Evolutionary conservation across 805 yeast species (phyloP).

Genomic region (Ogataea zsoltii): DNA sequence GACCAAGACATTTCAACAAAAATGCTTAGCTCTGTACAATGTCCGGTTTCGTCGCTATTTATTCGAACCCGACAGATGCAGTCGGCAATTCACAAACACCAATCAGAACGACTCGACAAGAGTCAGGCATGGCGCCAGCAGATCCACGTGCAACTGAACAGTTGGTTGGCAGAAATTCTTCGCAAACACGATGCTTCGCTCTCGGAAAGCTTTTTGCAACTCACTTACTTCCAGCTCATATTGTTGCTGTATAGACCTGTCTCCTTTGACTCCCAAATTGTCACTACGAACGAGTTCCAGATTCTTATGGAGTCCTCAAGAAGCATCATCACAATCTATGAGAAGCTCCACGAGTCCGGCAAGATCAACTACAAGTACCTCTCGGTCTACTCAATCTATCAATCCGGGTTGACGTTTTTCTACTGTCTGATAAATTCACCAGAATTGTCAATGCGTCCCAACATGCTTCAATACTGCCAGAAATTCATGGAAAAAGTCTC

Average conservation of each 20-base stretch:
- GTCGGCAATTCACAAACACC: conserved; percentile 21
- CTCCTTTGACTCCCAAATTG: conserved; percentile 1
- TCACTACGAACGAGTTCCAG: conserved; percentile 10
- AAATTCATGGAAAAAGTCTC: conserved; percentile 9
- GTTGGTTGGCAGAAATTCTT: conserved; percentile 13
- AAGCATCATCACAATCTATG: conserved; percentile 16
- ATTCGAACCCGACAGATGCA: conserved; percentile 20
- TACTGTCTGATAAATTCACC: conserved; percentile 23
- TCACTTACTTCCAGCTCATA: conserved; percentile 23
- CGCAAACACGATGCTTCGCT: not conserved
- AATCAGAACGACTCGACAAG: too few relatives aligned
- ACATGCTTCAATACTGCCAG: conserved; percentile 7
- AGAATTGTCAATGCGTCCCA: conserved; percentile 8
- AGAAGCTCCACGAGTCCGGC: conserved; percentile 5
- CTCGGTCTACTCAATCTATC: conserved; percentile 24
- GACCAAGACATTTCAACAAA: conserved; percentile 30
- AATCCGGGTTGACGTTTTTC: conserved; percentile 19
- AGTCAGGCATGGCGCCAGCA: conserved; percentile 13
- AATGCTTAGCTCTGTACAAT: conserved; percentile 1
- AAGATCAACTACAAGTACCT: conserved; percentile 25
- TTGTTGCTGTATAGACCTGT: conserved; percentile 21
- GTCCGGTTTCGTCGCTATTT: conserved; percentile 13
- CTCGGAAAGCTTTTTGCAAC: conserved; percentile 15
- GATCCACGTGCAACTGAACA: conserved; percentile 20
- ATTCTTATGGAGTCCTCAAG: conserved; percentile 16